Conservation (phyloP, 768 basidiomycete species). For the Trichaptum fuscoviolaceum region DNA sequence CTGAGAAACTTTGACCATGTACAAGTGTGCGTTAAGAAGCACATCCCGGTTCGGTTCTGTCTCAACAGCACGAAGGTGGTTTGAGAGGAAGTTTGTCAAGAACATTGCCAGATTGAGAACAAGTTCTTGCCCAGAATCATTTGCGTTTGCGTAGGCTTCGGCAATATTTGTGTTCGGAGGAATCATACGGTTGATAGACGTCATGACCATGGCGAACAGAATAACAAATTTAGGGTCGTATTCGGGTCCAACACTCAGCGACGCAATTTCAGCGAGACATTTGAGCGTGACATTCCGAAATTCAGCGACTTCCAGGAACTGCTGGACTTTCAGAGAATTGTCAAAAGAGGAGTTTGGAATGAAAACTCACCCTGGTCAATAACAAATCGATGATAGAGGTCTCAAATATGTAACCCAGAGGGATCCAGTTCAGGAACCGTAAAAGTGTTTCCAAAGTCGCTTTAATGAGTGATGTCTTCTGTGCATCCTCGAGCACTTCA, state of each 20-base stretch:
- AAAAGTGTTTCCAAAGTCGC: constrained; percentile 92
- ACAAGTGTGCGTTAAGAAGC: constrained; percentile 92
- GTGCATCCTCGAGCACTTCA: constrained; percentile 95
- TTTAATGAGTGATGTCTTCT: constrained; percentile 90
- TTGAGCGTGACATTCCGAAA: constrained; percentile 97
- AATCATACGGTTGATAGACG: constrained; percentile 93
- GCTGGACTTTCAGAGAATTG: constrained; percentile 9
- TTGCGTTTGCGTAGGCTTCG: constrained; percentile 82
- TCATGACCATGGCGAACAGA: constrained; percentile 98
- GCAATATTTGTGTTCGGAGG: constrained; percentile 94
- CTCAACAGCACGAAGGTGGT: constrained; percentile 92
- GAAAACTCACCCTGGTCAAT: constrained; percentile 71
- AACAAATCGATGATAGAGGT: constrained; percentile 95
- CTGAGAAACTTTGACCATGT: constrained; percentile 97
- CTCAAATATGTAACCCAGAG: constrained; percentile 97
- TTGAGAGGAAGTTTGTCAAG: constrained; percentile 92
- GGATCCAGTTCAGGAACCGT: constrained; percentile 98
- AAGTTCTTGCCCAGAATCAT: constrained; percentile 92
- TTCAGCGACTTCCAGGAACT: constrained; percentile 96
- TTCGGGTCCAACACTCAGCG: constrained; percentile 89
- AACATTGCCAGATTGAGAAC: constrained; percentile 97
- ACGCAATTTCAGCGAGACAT: constrained; percentile 95
- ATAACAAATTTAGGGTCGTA: constrained; percentile 98
- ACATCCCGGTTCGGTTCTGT: constrained; percentile 87
- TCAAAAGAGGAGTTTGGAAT: constrained; percentile 13